Conservation (phyloP, 441 rosid species). For the Mallotus japonicus region DNA sequence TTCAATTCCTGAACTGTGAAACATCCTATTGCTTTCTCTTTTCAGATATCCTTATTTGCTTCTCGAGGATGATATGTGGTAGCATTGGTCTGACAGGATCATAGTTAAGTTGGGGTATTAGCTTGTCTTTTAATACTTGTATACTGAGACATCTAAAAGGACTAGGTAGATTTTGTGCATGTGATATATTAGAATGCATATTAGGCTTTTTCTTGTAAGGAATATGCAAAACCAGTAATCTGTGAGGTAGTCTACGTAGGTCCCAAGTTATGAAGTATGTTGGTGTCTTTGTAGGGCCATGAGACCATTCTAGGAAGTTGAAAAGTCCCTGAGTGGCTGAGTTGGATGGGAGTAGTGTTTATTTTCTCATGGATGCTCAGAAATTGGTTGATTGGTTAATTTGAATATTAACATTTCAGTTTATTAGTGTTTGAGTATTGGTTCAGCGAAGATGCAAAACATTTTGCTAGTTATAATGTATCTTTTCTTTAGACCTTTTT, state of each 20-base stretch:
- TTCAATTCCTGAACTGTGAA: conserved; percentile 11
- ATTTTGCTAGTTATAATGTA: background rate
- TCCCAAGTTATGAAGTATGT: background rate
- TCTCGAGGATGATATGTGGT: conserved; percentile 20
- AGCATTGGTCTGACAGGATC: background rate
- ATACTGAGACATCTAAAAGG: too few relatives aligned
- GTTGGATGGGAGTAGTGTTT: conserved; percentile 6
- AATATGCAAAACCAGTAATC: background rate
- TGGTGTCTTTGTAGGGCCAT: background rate
- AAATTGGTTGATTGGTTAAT: conserved; percentile 14
- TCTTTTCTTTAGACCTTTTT: conserved; percentile 3
- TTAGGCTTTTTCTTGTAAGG: background rate
- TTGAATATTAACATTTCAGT: conserved; percentile 10
- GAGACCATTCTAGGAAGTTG: conserved; percentile 9
- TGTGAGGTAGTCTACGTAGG: background rate
- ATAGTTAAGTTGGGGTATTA: conserved; percentile 15
- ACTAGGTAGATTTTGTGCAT: too few relatives aligned
- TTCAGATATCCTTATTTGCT: background rate
- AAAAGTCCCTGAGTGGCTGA: background rate
- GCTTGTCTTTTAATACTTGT: background rate
- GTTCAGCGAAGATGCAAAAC: background rate
- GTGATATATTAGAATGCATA: background rate
- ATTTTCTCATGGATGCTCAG: background rate
- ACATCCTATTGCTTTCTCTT: background rate
- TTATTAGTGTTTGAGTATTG: conserved; percentile 4